A percentile compares a stretch with the other conserved stretches of the same genome.
phyloP scores from a whole-genome alignment of 257 asterid species.

The Coffea eugenioides region DNA sequence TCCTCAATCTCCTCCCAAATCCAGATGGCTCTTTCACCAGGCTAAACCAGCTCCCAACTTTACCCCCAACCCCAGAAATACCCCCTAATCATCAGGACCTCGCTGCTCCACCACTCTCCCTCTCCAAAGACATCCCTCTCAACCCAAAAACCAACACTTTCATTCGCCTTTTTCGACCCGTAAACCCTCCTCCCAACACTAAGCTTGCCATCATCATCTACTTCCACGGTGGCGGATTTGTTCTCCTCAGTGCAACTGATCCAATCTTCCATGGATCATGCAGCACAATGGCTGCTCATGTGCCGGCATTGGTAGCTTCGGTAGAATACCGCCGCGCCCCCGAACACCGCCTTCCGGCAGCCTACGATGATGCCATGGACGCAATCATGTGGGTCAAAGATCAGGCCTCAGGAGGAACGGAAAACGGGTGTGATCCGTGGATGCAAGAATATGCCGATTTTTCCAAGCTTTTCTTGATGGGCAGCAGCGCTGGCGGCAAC shows the following conservation, averaged over 20 bases:
- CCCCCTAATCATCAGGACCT: neutral
- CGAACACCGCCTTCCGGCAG: slow-evolving; percentile 77
- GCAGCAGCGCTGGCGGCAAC: slow-evolving; percentile 65
- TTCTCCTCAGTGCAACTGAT: slow-evolving; percentile 36
- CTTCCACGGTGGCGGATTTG: slow-evolving; percentile 72
- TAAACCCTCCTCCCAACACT: slow-evolving; percentile 20
- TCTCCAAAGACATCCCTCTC: slow-evolving; percentile 61
- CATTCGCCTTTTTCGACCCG: slow-evolving; percentile 61
- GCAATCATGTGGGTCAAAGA: slow-evolving; percentile 47
- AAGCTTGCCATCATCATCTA: slow-evolving; percentile 53
- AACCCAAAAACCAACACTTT: slow-evolving; percentile 44
- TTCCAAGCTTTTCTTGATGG: slow-evolving; percentile 57
- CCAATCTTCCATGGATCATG: slow-evolving; percentile 35
- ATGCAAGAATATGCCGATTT: slow-evolving; percentile 43
- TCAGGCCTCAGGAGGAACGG: slow-evolving; percentile 23
- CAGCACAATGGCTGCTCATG: slow-evolving; percentile 30
- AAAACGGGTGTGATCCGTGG: slow-evolving; percentile 47
- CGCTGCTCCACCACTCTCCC: slow-evolving; percentile 16
- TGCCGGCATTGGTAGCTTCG: slow-evolving; percentile 58
- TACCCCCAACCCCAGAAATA: slow-evolving; percentile 38
- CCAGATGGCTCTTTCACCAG: slow-evolving; percentile 65
- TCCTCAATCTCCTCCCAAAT: slow-evolving; percentile 38
- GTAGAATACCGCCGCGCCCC: slow-evolving; percentile 70
- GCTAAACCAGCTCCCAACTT: slow-evolving; percentile 19
- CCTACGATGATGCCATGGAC: slow-evolving; percentile 70